Evolutionary conservation across 2,329 filamentous ascomycete genomes (phyloP), one percentile per base, ranked within the genome.

Genomic region (Ceratocystis albifundus): DNA sequence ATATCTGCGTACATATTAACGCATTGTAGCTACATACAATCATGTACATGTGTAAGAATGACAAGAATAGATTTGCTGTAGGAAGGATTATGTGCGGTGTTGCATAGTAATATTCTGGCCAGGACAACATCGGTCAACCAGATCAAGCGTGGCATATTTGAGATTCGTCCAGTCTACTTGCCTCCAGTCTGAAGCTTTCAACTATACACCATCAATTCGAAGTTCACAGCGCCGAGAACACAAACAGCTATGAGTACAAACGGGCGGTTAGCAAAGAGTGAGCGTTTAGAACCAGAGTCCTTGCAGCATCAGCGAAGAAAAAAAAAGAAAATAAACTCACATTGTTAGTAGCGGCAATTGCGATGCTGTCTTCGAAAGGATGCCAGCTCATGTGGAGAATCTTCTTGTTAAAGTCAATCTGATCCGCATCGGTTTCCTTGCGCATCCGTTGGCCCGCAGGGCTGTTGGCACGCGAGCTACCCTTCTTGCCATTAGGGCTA

Each of bases 361-460:
- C 94, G 78, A 99, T 99, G 79, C 93, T 97, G 79, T 99, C 93
- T 78, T 99, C 94, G 73, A 95, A 96, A 62, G 94, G 94, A 85
- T 99, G 94, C 94, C 94, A 99, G 79, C 93, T 97, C 94, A 99
- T 99, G 77, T 99, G 94, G 74, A 99, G 76, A 73, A 99, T 99
- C 84, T 99, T 99, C 84, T 97, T 99, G 83, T 97, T 97, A 78
- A 97, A 99, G 77, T 99, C 94, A 77, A 97, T 97, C 79, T 97
- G 93, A 76, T 99, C 93, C 67, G 94, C 94, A 77, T 99, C 94
- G 65, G 94, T 99, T 80, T 99, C 94, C 80, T 96, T 97, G 74
- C 92, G 88, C 94, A 99, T 97, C 72, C 94, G 85, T 75, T 94
- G 90, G 67, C 90, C 91, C 44, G 89, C 89, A 68, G 94, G 93